phyloP scores from a whole-genome alignment of 2,329 filamentous ascomycete genomes.

The Phyllosticta paracitricarpa region DNA sequence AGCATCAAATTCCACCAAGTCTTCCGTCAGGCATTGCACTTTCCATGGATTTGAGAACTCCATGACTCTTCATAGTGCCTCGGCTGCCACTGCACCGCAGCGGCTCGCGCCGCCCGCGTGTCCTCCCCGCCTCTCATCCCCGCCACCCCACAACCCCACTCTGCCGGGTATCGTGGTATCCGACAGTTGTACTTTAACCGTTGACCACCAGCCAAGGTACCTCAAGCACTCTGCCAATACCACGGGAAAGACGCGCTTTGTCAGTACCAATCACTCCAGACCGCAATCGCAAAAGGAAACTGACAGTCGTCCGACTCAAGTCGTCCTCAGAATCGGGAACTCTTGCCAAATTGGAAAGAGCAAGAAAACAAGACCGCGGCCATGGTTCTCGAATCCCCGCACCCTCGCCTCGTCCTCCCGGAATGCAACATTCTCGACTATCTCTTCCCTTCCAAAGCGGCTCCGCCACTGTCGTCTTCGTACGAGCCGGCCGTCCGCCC shows the following conservation, averaged over 20 bases:
- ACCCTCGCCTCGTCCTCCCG: slow-evolving; percentile 58
- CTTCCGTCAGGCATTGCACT: too few species aligned
- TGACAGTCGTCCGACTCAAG: neutral
- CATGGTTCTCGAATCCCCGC: slow-evolving; percentile 65
- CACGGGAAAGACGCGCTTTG: neutral
- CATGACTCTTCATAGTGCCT: neutral
- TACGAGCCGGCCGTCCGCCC: neutral
- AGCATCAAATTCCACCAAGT: too few species aligned
- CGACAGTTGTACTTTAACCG: neutral
- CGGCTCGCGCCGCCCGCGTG: slow-evolving; percentile 22
- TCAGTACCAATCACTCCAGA: neutral
- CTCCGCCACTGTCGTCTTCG: neutral
- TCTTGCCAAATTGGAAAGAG: neutral
- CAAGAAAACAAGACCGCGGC: neutral
- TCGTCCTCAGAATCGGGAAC: neutral
- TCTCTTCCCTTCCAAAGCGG: slow-evolving; percentile 16
- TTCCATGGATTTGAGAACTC: too few species aligned
- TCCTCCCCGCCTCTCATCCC: slow-evolving; percentile 27
- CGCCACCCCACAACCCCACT: slow-evolving; percentile 22
- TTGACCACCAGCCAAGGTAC: neutral
- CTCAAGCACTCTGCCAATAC: neutral
- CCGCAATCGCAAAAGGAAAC: neutral
- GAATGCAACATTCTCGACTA: slow-evolving; percentile 34
- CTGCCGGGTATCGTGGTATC: neutral
- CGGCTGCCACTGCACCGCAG: neutral